Conservation (phyloP, 805 yeast species). For the Hanseniaspora vineae region DNA sequence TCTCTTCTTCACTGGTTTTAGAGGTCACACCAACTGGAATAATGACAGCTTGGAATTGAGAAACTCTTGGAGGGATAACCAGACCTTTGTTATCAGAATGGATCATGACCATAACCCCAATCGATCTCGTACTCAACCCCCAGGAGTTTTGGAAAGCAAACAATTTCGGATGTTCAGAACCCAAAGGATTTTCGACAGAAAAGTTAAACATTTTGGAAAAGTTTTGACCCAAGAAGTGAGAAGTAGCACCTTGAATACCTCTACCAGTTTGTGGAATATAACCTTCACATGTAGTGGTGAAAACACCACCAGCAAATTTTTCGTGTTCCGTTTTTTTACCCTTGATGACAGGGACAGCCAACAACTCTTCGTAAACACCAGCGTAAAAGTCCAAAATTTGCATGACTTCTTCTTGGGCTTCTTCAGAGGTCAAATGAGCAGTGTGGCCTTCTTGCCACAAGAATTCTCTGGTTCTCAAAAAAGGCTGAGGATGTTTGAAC, state of each 20-base stretch:
- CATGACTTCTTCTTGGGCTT: constrained; percentile 71
- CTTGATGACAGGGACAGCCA: constrained; percentile 94
- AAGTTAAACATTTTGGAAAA: constrained; percentile 98
- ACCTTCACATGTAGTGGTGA: constrained; percentile 93
- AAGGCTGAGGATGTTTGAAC: constrained; percentile 99
- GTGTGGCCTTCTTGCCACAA: constrained; percentile 99
- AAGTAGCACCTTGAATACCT: constrained; percentile 99
- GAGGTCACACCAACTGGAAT: constrained; percentile 92
- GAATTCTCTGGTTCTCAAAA: constrained; percentile 96
- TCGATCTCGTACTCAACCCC: constrained; percentile 97
- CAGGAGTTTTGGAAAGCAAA: constrained; percentile 95
- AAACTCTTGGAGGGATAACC: constrained; percentile 94
- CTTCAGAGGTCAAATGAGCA: constrained; percentile 77
- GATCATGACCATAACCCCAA: constrained; percentile 98
- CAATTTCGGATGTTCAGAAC: constrained; percentile 73
- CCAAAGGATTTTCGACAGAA: constrained; percentile 89
- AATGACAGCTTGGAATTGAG: constrained; percentile 82
- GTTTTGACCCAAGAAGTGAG: constrained; percentile 95
- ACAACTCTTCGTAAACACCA: constrained; percentile 73
- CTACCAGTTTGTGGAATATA: constrained; percentile 97
- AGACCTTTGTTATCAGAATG: constrained; percentile 98
- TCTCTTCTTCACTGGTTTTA: constrained; percentile 68
- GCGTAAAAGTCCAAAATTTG: constrained; percentile 80
- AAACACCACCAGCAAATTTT: constrained; percentile 95
- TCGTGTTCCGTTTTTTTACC: constrained; percentile 96